A percentile compares a stretch with the other conserved stretches of the same genome.
These are phyloP conservation scores for Pseudocercospora fijiensis DNA, from an alignment of 2,329 filamentous ascomycete genomes.

Conservation along the genomic window DNA sequence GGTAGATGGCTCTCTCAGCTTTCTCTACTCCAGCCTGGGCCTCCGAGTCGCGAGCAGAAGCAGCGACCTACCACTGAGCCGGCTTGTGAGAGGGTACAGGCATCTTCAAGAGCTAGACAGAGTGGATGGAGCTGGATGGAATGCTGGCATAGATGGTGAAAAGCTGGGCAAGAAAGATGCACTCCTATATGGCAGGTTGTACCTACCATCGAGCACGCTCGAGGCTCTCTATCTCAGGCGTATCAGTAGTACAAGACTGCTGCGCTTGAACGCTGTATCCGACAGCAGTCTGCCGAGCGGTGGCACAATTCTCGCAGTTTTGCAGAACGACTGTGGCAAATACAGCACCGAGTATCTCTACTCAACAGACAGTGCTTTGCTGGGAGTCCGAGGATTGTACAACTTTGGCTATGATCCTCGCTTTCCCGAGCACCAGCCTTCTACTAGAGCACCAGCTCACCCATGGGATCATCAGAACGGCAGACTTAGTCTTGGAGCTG, in stretches of 20 bases:
- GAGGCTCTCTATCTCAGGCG: constrained; percentile 82
- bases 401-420: constrained; percentile 80
- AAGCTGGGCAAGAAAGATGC: constrained; percentile 50
- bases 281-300: constrained; percentile 69
- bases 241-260: constrained; percentile 71
- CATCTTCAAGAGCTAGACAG: constrained; percentile 67
- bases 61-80: constrained; percentile 70
- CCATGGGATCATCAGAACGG: constrained; percentile 65
- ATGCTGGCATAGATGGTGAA: constrained; percentile 33
- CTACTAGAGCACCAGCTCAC: constrained; percentile 31
- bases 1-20: constrained; percentile 95
- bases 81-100: constrained; percentile 78
- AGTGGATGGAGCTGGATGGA: constrained; percentile 48
- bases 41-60: constrained; percentile 68
- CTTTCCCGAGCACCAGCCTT: constrained; percentile 26
- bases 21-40: constrained; percentile 87
- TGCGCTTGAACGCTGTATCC: constrained; percentile 78
- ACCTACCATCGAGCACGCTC: constrained; percentile 78
- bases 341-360: constrained; percentile 89
- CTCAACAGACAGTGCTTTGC: constrained; percentile 84
- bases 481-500: constrained; percentile 84
- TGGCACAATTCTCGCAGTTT: constrained; percentile 69
- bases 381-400: constrained; percentile 86
- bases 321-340: constrained; percentile 80
- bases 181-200: constrained; percentile 74